Evolutionary conservation across 805 yeast genomes (phyloP).

Genomic region (Metschnikowia colocasiae): DNA sequence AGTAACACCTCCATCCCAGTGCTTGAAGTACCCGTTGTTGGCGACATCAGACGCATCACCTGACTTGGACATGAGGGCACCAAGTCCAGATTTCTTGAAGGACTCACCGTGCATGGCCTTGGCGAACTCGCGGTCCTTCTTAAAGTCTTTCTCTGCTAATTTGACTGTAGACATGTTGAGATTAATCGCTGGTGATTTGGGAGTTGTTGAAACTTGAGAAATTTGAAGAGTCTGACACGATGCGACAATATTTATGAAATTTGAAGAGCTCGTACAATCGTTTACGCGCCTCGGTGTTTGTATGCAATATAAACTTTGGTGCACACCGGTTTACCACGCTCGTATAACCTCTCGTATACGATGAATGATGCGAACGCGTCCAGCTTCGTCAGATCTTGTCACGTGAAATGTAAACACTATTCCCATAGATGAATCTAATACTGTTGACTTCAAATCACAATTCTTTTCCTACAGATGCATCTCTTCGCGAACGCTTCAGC

Average conservation of each 20-base stretch:
- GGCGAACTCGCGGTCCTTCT: slow-evolving; percentile 69
- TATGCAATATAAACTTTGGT: neutral
- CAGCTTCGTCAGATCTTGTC: neutral
- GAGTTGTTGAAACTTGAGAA: slow-evolving; percentile 18
- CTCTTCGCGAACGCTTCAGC: too few species aligned
- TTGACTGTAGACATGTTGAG: slow-evolving; percentile 20
- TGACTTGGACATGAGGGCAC: slow-evolving; percentile 75
- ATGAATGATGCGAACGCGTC: neutral
- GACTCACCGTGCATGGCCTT: slow-evolving; percentile 82
- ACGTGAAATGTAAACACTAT: neutral
- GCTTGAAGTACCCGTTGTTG: slow-evolving; percentile 85
- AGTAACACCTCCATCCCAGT: slow-evolving; percentile 92
- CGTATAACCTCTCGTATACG: neutral
- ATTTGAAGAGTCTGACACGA: neutral
- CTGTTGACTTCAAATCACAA: too few species aligned
- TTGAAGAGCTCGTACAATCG: slow-evolving; percentile 18
- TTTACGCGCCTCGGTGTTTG: slow-evolving; percentile 8
- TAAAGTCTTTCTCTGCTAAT: slow-evolving; percentile 49
- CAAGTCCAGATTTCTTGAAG: slow-evolving; percentile 63
- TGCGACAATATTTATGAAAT: slow-evolving; percentile 5
- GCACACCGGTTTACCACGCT: neutral
- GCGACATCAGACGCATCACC: slow-evolving; percentile 71
- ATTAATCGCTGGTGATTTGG: slow-evolving; percentile 3
- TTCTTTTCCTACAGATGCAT: too few species aligned
- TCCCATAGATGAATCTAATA: neutral